These are phyloP conservation scores for Mortierella hygrophila DNA, from an alignment of 192 early-diverging fungal species.

Conservation along the genomic window DNA sequence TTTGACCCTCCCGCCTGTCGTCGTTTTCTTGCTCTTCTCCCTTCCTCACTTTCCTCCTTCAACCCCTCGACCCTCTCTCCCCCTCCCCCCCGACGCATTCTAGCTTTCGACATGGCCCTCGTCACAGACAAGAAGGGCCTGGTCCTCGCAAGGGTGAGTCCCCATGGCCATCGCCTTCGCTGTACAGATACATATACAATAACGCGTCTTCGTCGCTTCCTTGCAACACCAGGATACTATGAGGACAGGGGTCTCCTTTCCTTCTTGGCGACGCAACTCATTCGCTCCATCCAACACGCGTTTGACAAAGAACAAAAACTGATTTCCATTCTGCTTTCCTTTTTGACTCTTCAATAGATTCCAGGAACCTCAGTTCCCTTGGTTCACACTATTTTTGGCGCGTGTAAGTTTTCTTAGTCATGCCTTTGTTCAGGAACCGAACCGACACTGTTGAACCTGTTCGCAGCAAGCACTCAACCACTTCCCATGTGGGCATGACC, in stretches of 20 bases:
- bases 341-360: constrained; percentile 18
- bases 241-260: background rate
- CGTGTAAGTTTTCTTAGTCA: constrained; percentile 30
- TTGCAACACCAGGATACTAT: too few species aligned
- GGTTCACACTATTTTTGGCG: constrained; percentile 48
- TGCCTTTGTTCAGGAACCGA: background rate
- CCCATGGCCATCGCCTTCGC: too few species aligned
- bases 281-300: background rate
- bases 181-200: background rate
- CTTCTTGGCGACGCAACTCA: background rate
- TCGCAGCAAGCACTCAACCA: background rate
- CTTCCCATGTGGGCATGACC: background rate
- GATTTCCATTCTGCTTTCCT: background rate
- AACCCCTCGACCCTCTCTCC: background rate
- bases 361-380: constrained; percentile 46
- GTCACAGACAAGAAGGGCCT: constrained; percentile 52
- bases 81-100: constrained; percentile 4
- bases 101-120: constrained; percentile 27
- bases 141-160: constrained; percentile 51
- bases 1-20: too few species aligned
- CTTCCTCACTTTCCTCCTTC: background rate
- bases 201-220: background rate
- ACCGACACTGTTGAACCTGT: background rate
- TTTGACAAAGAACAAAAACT: background rate
- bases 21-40: constrained; percentile 10